Base-by-base conservation (phyloP, 2,329 filamentous ascomycete species). In the Xylaria multiplex region DNA sequence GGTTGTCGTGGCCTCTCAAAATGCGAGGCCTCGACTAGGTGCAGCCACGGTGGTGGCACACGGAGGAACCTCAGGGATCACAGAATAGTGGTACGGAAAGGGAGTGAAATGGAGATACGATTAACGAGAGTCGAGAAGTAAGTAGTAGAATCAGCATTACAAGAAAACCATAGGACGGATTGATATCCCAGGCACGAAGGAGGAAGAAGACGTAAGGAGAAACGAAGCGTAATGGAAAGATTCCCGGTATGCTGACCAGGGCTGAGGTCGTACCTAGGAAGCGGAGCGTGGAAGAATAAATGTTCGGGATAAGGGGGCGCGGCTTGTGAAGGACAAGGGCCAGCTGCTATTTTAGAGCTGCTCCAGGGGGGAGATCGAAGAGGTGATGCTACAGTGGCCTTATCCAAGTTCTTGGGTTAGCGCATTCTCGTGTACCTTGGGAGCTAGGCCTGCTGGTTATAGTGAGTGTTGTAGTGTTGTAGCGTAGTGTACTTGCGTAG, bases 101-200 rank as follows among this genome's bases (percentile, higher is more conserved):
- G 68, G 72, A 70, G 60, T 6, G 59, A 66, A 74, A 72, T 67
- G 54, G 68, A 59, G 64, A 42, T 62, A 43, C 30, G 66, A 68
- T 74, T 72, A 82, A 81, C 73, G 80, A 82, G 71, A 78, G 80
- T 81, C 74, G 72, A 77, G 79, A 82, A 81, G 42, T 48, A 65
- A 56, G 74, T 67, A 56, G 74, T 67, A 72, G 75, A 79, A 77
- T 66, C 62, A 49, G 49, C 74, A 81, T 82, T 81, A 81, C 75
- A 81, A 81, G 22, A 54, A 58, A 59, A 68, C 49, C 67, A 64
- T 68, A 61, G 65, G 54, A 64, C 49, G n/a, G 37, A 63, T 30
- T 13, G 42, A 43, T 61, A 62, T 54, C 59, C 62, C 50, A 54
- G 54, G 73, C 73, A 70, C 70, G 60, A 65, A 64, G 61, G 65